phyloP scores from a whole-genome alignment of 768 basidiomycete species.

The Boletus pseudo-olivaceus region DNA sequence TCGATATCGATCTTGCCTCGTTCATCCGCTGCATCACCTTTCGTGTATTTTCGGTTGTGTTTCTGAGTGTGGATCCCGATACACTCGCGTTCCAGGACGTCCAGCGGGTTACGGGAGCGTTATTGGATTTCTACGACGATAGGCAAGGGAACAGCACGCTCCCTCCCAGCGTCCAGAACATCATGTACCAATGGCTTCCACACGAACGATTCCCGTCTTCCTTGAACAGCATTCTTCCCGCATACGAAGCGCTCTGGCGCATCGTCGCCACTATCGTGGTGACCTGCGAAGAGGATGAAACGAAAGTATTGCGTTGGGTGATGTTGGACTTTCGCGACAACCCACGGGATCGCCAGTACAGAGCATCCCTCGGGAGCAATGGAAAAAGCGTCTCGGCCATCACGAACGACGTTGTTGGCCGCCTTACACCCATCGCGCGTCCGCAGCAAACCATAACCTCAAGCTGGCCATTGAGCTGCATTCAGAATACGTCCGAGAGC shows the following conservation, averaged over 20 bases:
- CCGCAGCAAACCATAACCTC: conserved; percentile 1
- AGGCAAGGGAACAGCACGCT: conserved; percentile 19
- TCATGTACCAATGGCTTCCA: conserved; percentile 42
- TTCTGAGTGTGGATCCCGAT: conserved; percentile 36
- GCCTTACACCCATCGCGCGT: conserved; percentile 18
- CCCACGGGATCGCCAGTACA: conserved; percentile 26
- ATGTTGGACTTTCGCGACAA: conserved; percentile 39
- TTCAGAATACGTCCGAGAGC: conserved; percentile 5
- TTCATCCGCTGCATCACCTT: conserved; percentile 47
- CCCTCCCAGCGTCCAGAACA: conserved; percentile 32
- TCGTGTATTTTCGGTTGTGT: conserved; percentile 38
- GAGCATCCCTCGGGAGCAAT: neutral
- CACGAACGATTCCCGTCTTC: conserved; percentile 23
- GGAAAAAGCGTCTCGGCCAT: conserved; percentile 20
- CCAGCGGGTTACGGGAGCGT: conserved; percentile 34
- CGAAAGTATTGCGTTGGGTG: conserved; percentile 14
- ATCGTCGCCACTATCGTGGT: conserved; percentile 48
- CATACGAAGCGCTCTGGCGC: conserved; percentile 64
- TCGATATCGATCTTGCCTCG: conserved; percentile 31
- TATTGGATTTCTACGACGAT: conserved; percentile 46
- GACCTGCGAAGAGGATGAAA: conserved; percentile 25
- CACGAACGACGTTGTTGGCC: conserved; percentile 14
- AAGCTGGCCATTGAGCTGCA: conserved; percentile 14
- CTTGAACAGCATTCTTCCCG: conserved; percentile 52
- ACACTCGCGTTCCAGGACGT: conserved; percentile 29